Evolutionary conservation across 106 monocot genomes (phyloP).

Genomic region (Acanthochlamys bracteata): DNA sequence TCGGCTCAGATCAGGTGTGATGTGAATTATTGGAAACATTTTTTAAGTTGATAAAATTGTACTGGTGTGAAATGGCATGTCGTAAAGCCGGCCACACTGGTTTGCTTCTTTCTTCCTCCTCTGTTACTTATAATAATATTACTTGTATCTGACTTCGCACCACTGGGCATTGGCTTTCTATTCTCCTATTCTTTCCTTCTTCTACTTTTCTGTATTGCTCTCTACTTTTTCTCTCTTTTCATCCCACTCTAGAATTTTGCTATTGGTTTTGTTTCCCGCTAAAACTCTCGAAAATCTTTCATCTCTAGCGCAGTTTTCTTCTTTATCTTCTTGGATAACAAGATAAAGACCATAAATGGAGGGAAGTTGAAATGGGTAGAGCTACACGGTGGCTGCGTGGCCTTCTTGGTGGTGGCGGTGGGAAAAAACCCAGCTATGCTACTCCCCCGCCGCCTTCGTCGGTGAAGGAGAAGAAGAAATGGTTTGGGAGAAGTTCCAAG

Average conservation of each 20-base stretch:
- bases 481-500: constrained; percentile 57
- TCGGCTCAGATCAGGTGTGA: no score
- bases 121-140: neutral
- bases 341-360: neutral
- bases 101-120: neutral
- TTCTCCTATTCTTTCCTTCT: neutral
- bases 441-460: neutral
- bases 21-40: no score
- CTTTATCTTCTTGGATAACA: no score
- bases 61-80: no score
- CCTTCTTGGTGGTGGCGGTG: constrained; percentile 15
- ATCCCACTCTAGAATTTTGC: no score
- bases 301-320: no score
- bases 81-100: no score
- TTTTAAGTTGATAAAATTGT: no score
- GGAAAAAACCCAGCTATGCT: neutral
- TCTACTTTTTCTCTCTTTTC: constrained; percentile 1
- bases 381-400: constrained; percentile 48
- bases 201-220: neutral
- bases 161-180: no score
- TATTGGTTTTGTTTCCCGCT: no score
- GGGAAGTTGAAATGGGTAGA: constrained; percentile 20
- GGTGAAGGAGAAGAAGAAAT: constrained; percentile 24
- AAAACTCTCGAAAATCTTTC: no score
- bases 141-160: neutral